Conservation (phyloP, 1,139 yeast genomes). For the Geotrichum citri-aurantii region DNA sequence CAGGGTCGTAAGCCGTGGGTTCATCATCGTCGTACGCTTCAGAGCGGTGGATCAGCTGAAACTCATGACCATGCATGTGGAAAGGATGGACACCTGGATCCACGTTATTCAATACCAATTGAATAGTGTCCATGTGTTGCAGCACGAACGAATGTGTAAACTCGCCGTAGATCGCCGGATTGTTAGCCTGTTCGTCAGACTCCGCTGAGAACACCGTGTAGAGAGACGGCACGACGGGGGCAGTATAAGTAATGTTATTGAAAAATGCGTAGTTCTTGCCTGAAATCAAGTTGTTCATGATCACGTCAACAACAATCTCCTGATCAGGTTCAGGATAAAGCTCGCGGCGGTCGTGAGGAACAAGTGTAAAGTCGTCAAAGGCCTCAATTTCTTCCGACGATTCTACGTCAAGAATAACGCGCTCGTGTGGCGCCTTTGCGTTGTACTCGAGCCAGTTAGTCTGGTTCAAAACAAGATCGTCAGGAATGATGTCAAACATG, state of each 20-base stretch:
- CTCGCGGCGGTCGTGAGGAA: constrained; percentile 50
- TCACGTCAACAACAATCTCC: constrained; percentile 57
- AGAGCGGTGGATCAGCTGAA: constrained; percentile 62
- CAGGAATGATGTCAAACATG: constrained; percentile 72
- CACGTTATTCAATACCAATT: constrained; percentile 60
- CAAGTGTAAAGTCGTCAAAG: constrained; percentile 55
- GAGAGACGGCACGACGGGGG: constrained; percentile 82
- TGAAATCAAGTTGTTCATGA: constrained; percentile 71
- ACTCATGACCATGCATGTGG: constrained; percentile 78
- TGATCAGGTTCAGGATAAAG: constrained; percentile 61
- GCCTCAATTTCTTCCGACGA: constrained; percentile 34
- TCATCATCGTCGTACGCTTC: constrained; percentile 43
- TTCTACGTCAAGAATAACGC: constrained; percentile 35
- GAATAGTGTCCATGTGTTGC: constrained; percentile 57
- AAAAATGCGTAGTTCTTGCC: constrained; percentile 90
- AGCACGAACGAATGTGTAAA: constrained; percentile 71
- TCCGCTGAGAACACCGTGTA: constrained; percentile 55
- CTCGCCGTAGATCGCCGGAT: constrained; percentile 64
- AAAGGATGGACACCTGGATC: constrained; percentile 82
- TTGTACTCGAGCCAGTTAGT: constrained; percentile 69
- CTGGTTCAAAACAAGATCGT: constrained; percentile 55
- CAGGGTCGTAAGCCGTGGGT: constrained; percentile 46
- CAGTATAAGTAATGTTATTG: constrained; percentile 68
- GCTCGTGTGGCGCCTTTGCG: constrained; percentile 42
- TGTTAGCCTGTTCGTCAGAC: constrained; percentile 47